Conservation (phyloP, 2,329 filamentous ascomycete species). For the Aspergillus brasiliensis region DNA sequence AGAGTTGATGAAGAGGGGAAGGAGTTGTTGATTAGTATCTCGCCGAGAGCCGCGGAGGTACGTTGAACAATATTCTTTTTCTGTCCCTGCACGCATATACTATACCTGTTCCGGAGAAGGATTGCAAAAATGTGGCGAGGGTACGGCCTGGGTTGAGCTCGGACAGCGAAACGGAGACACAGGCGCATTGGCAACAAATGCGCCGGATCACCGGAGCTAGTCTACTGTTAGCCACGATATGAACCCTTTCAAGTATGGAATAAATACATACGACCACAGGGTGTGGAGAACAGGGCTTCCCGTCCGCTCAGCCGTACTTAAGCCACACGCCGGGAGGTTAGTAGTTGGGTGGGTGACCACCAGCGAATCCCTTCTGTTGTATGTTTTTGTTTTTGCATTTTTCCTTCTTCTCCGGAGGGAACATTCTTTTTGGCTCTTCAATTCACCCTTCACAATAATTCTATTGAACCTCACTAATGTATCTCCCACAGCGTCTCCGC, state of each 20-base stretch:
- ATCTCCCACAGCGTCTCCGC: conserved; percentile 60
- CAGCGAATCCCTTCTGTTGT: conserved; percentile 50
- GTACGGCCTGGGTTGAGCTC: neutral
- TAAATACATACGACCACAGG: conserved; percentile 48
- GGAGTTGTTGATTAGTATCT: conserved; percentile 82
- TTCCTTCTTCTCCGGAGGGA: conserved; percentile 11
- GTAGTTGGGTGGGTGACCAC: conserved; percentile 52
- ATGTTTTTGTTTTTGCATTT: conserved; percentile 41
- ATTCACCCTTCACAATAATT: too few relatives aligned
- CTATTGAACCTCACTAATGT: neutral
- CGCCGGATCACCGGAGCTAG: neutral
- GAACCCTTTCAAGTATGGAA: too few relatives aligned
- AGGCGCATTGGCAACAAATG: neutral
- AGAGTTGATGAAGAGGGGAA: conserved; percentile 79
- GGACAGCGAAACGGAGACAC: too few relatives aligned
- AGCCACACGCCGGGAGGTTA: conserved; percentile 50
- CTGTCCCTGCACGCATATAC: neutral
- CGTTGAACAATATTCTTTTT: conserved; percentile 24
- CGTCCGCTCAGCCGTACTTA: conserved; percentile 51
- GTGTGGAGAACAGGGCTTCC: conserved; percentile 51
- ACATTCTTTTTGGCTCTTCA: neutral
- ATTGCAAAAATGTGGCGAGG: neutral
- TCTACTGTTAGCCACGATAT: conserved; percentile 7
- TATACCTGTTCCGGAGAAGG: neutral
- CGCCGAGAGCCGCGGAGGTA: conserved; percentile 77